These are phyloP conservation scores for Ophiocordyceps unilateralis DNA, from an alignment of 2,329 filamentous ascomycete species.

Conservation along the genomic window DNA sequence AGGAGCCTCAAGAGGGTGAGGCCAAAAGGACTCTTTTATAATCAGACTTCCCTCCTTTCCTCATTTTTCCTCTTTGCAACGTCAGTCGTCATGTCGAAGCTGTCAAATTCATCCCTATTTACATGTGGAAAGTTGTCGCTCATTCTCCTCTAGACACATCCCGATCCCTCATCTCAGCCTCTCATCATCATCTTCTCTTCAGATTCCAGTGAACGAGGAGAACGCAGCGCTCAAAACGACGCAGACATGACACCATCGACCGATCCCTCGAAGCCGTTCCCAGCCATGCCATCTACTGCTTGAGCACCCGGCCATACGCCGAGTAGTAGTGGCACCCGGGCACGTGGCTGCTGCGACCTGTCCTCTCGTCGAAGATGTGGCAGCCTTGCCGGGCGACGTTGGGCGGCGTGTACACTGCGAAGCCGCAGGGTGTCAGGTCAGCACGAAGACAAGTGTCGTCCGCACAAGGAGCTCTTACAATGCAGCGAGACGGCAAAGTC, in stretches of 20 bases:
- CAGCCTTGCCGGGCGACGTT: conserved; percentile 75
- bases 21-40: conserved; percentile 4
- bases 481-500: conserved; percentile 76
- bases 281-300: conserved; percentile 12
- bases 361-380: conserved; percentile 62
- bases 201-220: conserved; percentile 1
- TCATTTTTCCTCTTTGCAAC: conserved; percentile 1
- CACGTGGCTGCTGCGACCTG: conserved; percentile 56
- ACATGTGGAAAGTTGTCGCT: background rate
- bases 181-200: background rate
- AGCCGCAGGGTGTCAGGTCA: conserved; percentile 13
- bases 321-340: conserved; percentile 59
- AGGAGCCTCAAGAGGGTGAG: conserved; percentile 7
- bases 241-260: background rate
- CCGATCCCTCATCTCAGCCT: background rate
- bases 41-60: conserved; percentile 7
- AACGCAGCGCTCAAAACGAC: background rate
- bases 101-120: conserved; percentile 7
- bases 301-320: conserved; percentile 32
- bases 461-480: conserved; percentile 26
- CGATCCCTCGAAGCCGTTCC: background rate
- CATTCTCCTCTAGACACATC: background rate
- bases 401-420: conserved; percentile 62
- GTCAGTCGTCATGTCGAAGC: conserved; percentile 2
- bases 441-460: conserved; percentile 14